Conservation (phyloP, 495 filamentous ascomycete species). For the Cryomyces minteri region DNA sequence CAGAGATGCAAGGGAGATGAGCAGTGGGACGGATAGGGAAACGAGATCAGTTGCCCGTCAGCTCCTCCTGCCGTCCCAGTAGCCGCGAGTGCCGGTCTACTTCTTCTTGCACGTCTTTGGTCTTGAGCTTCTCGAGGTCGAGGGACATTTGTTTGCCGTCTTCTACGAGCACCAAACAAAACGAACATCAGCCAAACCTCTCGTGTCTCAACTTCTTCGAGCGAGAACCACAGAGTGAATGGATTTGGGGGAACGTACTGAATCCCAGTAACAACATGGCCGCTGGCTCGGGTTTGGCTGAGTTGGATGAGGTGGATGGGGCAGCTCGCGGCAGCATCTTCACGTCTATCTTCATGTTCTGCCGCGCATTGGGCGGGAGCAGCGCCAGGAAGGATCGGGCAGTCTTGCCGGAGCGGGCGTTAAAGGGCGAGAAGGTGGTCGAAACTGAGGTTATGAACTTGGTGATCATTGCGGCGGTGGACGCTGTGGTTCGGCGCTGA, state of each 20-base stretch:
- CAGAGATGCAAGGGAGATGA: too few relatives aligned
- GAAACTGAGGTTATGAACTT: slow-evolving; percentile 67
- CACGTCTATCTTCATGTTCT: slow-evolving; percentile 59
- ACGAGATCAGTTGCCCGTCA: slow-evolving; percentile 33
- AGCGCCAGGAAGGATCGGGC: slow-evolving; percentile 72
- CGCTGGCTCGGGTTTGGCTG: too few relatives aligned
- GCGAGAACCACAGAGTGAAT: too few relatives aligned
- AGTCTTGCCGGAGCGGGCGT: slow-evolving; percentile 43
- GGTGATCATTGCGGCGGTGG: slow-evolving; percentile 53
- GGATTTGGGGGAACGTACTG: too few relatives aligned
- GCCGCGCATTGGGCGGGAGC: slow-evolving; percentile 63
- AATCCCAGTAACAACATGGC: too few relatives aligned
- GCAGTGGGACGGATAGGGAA: too few relatives aligned
- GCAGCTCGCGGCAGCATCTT: slow-evolving; percentile 49
- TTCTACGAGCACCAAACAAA: slow-evolving; percentile 39
- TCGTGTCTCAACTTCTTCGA: too few relatives aligned
- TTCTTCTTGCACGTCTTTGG: slow-evolving; percentile 76
- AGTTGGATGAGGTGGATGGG: background rate
- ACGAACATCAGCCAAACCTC: background rate
- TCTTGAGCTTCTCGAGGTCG: slow-evolving; percentile 55
- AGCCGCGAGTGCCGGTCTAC: slow-evolving; percentile 73
- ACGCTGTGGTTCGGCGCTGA: too few relatives aligned
- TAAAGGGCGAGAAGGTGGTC: slow-evolving; percentile 87
- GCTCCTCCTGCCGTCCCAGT: slow-evolving; percentile 62
- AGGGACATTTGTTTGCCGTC: slow-evolving; percentile 64